Conservation (phyloP, 148 eudicot species). For the Fallopia convolvulus region DNA sequence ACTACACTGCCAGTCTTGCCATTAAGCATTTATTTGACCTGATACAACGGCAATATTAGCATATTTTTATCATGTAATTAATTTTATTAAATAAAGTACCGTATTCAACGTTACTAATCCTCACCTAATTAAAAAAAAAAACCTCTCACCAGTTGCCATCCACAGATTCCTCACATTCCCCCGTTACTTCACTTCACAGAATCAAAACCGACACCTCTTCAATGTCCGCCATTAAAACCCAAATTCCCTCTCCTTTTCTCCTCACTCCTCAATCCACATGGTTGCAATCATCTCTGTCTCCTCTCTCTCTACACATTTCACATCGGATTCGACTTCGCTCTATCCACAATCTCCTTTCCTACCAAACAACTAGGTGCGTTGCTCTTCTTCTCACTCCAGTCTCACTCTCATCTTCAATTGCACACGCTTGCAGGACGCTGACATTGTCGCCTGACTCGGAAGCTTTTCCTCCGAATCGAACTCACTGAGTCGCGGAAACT, state of each 20-base stretch:
- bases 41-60: no score
- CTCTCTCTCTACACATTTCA: background rate
- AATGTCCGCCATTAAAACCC: background rate
- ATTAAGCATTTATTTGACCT: no score
- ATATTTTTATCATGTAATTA: no score
- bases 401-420: background rate
- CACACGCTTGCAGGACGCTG: background rate
- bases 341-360: background rate
- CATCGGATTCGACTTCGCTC: background rate
- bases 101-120: no score
- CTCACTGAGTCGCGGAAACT: background rate
- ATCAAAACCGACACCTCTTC: background rate
- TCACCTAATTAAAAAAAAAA: no score
- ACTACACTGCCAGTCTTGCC: no score
- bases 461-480: background rate
- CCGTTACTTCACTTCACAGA: background rate
- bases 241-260: background rate
- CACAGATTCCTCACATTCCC: background rate
- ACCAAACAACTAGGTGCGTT: background rate
- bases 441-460: background rate
- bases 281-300: background rate
- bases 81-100: no score
- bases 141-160: no score
- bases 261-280: background rate
- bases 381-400: background rate